Percentiles rank a stretch among this genome's conserved stretches.
These are phyloP conservation scores for Saccharomycopsis fibuligera DNA, from an alignment of 805 yeast species.

Conservation along the genomic window DNA sequence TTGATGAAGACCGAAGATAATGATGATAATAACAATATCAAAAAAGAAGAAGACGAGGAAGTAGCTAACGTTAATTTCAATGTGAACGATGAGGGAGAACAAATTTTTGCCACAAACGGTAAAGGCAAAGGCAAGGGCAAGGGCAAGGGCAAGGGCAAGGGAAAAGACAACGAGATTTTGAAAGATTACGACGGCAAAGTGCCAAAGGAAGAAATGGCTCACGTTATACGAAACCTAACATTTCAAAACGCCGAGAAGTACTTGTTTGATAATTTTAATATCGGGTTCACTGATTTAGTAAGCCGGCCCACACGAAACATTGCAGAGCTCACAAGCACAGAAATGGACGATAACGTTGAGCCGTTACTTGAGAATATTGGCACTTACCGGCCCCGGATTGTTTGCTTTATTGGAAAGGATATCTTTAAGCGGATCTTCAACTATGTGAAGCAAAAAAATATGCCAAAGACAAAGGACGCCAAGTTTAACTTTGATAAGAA, in stretches of 20 bases:
- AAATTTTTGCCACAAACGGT: too few relatives aligned
- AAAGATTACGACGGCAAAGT: conserved; percentile 1
- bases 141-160: conserved; percentile 4
- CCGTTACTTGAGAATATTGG: conserved; percentile 41
- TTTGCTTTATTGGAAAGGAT: conserved; percentile 67
- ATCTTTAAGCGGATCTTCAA: conserved; percentile 59
- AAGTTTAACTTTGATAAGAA: conserved; percentile 20
- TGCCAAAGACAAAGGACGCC: neutral
- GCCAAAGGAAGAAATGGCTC: conserved; percentile 1
- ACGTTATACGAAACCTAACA: conserved; percentile 23
- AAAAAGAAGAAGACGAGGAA: neutral
- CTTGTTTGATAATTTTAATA: conserved; percentile 36
- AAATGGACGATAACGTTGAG: conserved; percentile 51
- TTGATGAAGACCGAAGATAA: neutral
- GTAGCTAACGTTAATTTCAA: neutral
- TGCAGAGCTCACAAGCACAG: conserved; percentile 43
- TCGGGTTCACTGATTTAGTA: conserved; percentile 71
- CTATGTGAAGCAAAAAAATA: conserved; percentile 26
- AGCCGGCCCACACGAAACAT: conserved; percentile 56
- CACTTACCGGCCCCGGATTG: conserved; percentile 32
- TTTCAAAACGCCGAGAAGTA: conserved; percentile 35
- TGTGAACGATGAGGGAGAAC: too few relatives aligned
- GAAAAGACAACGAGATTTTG: conserved; percentile 23
- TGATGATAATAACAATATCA: neutral
- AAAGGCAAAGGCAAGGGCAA: neutral